Conservation (phyloP, 805 yeast species). For the Wickerhamomyces chambardii region DNA sequence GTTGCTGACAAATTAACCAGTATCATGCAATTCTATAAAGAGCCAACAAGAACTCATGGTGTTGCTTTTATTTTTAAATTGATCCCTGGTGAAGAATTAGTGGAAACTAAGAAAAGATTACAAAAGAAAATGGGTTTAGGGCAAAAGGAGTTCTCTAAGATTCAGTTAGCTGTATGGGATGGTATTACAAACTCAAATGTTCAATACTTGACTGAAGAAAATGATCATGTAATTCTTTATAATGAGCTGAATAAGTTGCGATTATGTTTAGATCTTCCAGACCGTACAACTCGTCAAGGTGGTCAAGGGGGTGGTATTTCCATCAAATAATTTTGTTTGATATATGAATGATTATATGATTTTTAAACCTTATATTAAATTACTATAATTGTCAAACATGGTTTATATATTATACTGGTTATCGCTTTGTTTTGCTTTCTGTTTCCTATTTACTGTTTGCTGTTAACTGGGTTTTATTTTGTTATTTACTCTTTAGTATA, state of each 20-base stretch:
- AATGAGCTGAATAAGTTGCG: slow-evolving; percentile 42
- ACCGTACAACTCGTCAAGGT: slow-evolving; percentile 53
- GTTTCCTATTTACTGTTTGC: no score
- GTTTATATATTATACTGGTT: no score
- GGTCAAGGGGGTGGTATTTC: slow-evolving; percentile 37
- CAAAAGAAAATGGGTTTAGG: slow-evolving; percentile 68
- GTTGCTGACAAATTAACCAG: slow-evolving; percentile 38
- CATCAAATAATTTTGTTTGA: slow-evolving; percentile 19
- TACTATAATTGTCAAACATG: neutral
- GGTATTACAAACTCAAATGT: slow-evolving; percentile 23
- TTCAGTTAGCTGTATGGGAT: slow-evolving; percentile 37
- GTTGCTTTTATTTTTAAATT: slow-evolving; percentile 75
- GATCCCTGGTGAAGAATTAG: slow-evolving; percentile 55
- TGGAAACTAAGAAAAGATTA: slow-evolving; percentile 56
- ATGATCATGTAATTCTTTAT: slow-evolving; percentile 45
- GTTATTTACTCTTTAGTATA: no score
- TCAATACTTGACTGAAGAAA: slow-evolving; percentile 31
- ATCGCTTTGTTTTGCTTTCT: no score
- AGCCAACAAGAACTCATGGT: slow-evolving; percentile 62
- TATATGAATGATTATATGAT: neutral
- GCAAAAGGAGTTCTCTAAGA: slow-evolving; percentile 70
- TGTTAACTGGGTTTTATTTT: no score
- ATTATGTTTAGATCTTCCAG: slow-evolving; percentile 84
- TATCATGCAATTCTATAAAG: slow-evolving; percentile 73
- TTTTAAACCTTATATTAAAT: neutral